Evolutionary conservation across 2,329 filamentous ascomycete genomes (phyloP), one percentile per base, ranked within the genome.

Genomic region (Annulohypoxylon truncatum): DNA sequence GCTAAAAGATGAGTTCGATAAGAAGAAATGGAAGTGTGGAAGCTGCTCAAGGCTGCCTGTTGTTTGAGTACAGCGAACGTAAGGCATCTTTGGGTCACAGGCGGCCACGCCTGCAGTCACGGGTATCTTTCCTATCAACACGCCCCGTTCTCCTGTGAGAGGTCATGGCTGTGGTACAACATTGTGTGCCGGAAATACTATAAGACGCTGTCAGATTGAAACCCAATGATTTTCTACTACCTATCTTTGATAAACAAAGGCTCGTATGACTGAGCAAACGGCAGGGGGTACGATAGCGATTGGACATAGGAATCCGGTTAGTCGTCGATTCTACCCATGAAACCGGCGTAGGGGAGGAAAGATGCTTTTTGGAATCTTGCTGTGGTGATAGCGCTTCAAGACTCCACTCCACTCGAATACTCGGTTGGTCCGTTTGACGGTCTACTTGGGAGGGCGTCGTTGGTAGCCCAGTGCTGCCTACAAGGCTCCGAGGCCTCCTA

Each of bases 401-500:
- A 22, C 7, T 24, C 47, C 22, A 22, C 7, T 24, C 47, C 22
- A 12, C 26, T 24, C 26, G 29, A 31, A 26, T 4, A 18, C 20
- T 40, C 26, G 1, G 48, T 26, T 38, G 40, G 22, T 22, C 26
- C 8, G 29, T 53, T 61, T 48, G 29, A 57, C 22, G 33, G n/a
- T 4, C 24, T 48, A 20, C n/a, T 28, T 40, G 9, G 18, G 13
- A n/a, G 44, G 35, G 1, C 4, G 50, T 51, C 42, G 15, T 12
- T 35, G 40, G 46, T 48, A 38, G 46, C 47, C 28, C 24, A 18
- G 12, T 52, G 33, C 42, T 57, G 65, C 48, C 54, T 53, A 58
- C 22, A 40, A 64, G 31, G 15, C 18, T 31, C 40, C 51, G 26
- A 62, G 44, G 61, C 61, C 65, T 67, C 61, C 28, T 64, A 24